Percentiles rank a stretch among this genome's conserved stretches.
Conservation (phyloP, 2,329 filamentous ascomycete species). For the Mycosphaerella arachidis region DNA sequence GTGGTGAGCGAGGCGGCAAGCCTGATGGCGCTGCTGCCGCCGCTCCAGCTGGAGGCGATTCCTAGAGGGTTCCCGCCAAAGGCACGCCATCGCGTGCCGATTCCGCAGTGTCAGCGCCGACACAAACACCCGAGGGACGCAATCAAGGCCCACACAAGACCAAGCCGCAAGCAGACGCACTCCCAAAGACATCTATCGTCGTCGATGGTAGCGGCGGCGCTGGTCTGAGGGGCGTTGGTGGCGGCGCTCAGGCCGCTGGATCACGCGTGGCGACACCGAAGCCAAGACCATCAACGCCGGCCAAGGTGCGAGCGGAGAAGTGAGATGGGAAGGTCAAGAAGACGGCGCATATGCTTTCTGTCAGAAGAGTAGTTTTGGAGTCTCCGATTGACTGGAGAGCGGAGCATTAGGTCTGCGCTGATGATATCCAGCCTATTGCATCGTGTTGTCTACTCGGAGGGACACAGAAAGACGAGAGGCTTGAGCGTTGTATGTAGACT, state of each 20-base stretch:
- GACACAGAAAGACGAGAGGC: conserved; percentile 10
- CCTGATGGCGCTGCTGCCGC: conserved; percentile 19
- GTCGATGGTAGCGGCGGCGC: background rate
- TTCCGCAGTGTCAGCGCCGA: background rate
- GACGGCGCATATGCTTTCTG: background rate
- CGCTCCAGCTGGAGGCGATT: conserved; percentile 27
- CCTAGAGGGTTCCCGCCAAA: conserved; percentile 18
- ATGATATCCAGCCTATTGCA: conserved; percentile 18
- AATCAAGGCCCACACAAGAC: background rate
- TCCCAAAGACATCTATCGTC: background rate
- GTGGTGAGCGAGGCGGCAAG: conserved; percentile 31
- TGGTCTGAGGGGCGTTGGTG: background rate
- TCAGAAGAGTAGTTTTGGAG: background rate
- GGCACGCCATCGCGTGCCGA: background rate
- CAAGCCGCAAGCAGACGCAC: background rate
- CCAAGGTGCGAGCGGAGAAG: background rate
- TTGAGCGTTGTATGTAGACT: conserved; percentile 10
- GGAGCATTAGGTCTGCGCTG: background rate
- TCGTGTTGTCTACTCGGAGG: conserved; percentile 2
- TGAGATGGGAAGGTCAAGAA: background rate
- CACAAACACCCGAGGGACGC: background rate
- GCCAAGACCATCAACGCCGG: background rate
- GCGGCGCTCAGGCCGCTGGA: background rate
- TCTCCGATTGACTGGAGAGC: background rate
- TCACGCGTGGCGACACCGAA: background rate